phyloP scores from a whole-genome alignment of 148 eudicot species.

The Chenopodium berlandieri region DNA sequence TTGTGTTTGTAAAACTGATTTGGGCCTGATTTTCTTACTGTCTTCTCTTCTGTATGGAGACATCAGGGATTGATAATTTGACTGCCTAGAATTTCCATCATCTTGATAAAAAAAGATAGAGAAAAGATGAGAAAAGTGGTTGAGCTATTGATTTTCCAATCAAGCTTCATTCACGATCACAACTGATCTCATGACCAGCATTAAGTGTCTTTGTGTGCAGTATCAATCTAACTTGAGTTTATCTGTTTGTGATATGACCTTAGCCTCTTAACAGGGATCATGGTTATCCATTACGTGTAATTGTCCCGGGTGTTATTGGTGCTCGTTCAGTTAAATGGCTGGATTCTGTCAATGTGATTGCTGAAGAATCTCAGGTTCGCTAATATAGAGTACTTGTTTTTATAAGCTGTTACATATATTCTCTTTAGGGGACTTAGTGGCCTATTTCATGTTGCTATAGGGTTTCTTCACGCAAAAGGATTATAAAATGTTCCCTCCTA shows the following conservation, averaged over 20 bases:
- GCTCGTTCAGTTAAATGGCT: slow-evolving; percentile 99
- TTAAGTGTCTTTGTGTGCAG: background rate
- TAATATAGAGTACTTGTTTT: background rate
- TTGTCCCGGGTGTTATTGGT: slow-evolving; percentile 97
- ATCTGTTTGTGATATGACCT: slow-evolving; percentile 24
- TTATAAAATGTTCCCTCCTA: slow-evolving; percentile 95
- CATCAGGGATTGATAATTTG: background rate
- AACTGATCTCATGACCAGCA: slow-evolving; percentile 4
- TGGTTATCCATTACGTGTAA: slow-evolving; percentile 86
- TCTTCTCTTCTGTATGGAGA: background rate
- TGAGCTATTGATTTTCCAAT: background rate
- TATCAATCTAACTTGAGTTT: slow-evolving; percentile 4
- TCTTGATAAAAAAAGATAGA: background rate
- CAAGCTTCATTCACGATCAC: background rate
- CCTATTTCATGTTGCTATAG: slow-evolving; percentile 37
- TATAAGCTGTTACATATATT: background rate
- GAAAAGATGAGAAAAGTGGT: background rate
- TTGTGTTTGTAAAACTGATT: background rate
- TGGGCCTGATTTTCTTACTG: background rate
- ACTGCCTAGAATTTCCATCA: background rate
- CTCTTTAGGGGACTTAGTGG: background rate
- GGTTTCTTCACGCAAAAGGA: slow-evolving; percentile 97
- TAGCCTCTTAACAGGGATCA: slow-evolving; percentile 95
- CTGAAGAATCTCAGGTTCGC: slow-evolving; percentile 84
- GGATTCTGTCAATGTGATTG: slow-evolving; percentile 72